Percentiles rank a stretch among this genome's conserved stretches.
phyloP scores from a whole-genome alignment of 345 rosid species.

The Mallotus nudiflorus region DNA sequence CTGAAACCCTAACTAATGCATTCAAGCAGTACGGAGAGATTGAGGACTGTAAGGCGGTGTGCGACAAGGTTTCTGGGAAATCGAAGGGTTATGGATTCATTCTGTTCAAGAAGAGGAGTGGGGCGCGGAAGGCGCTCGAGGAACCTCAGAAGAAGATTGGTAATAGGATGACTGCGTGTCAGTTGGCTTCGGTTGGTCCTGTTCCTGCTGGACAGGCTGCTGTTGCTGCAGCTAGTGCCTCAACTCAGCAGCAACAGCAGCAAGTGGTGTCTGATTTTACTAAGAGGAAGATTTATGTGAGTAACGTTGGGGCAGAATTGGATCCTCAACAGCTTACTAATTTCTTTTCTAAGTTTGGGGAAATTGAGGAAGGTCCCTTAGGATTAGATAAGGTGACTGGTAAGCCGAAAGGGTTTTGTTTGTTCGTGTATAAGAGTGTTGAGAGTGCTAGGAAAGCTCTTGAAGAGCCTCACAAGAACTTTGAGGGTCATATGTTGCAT shows the following conservation, averaged over 20 bases:
- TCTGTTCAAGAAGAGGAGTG: constrained; percentile 42
- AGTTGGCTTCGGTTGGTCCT: constrained; percentile 50
- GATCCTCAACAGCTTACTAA: constrained; percentile 38
- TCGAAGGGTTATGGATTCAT: constrained; percentile 59
- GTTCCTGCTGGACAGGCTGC: constrained; percentile 9
- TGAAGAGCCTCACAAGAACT: constrained; percentile 58
- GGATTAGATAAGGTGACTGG: constrained; percentile 58
- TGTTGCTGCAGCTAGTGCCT: neutral
- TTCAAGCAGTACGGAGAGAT: constrained; percentile 52
- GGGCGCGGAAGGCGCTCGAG: constrained; percentile 48
- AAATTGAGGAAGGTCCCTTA: constrained; percentile 62
- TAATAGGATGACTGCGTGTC: constrained; percentile 52
- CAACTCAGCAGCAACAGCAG: constrained; percentile 16
- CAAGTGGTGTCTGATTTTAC: constrained; percentile 34
- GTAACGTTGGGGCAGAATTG: constrained; percentile 50
- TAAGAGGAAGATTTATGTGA: constrained; percentile 54
- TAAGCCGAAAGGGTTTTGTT: constrained; percentile 52
- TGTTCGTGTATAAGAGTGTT: constrained; percentile 44
- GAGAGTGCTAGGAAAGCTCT: constrained; percentile 52
- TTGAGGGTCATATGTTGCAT: constrained; percentile 51
- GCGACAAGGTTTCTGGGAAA: constrained; percentile 52
- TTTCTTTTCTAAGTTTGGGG: constrained; percentile 48
- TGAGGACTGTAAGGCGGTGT: constrained; percentile 59
- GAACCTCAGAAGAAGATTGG: constrained; percentile 62
- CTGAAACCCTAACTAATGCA: constrained; percentile 38